Evolutionary conservation across 805 yeast species (phyloP).

Genomic region (Lachancea dasiensis): DNA sequence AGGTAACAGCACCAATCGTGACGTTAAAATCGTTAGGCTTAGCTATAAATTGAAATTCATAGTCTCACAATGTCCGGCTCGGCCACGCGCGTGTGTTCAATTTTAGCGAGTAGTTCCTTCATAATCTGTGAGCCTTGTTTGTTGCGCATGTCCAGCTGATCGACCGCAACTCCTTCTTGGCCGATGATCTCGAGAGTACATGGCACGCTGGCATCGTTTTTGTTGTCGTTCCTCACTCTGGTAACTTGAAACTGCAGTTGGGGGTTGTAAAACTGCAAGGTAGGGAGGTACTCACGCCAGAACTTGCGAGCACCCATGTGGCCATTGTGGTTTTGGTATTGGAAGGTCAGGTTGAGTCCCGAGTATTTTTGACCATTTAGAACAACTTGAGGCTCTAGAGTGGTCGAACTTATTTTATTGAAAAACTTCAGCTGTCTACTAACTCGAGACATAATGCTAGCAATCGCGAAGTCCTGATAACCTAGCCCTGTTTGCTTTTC

Average conservation of each 20-base stretch:
- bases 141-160: constrained; percentile 48
- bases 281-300: constrained; percentile 70
- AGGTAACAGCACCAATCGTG: no score
- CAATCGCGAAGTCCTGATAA: neutral
- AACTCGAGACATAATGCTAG: constrained; percentile 21
- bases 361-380: constrained; percentile 21
- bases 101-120: constrained; percentile 43
- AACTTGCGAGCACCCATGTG: constrained; percentile 67
- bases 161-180: constrained; percentile 15
- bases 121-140: constrained; percentile 49
- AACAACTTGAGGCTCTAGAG: constrained; percentile 26
- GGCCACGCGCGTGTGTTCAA: constrained; percentile 49
- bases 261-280: constrained; percentile 81
- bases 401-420: constrained; percentile 25
- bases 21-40: no score
- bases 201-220: constrained; percentile 25
- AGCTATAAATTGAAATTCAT: no score
- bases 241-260: constrained; percentile 52
- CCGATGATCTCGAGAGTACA: constrained; percentile 22
- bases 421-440: constrained; percentile 24
- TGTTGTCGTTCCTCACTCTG: constrained; percentile 40
- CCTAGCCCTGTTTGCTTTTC: no score
- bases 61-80: constrained; percentile 36
- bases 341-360: constrained; percentile 49
- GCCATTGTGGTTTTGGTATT: constrained; percentile 42